Evolutionary conservation across 2,329 filamentous ascomycete genomes (phyloP), one percentile per base, ranked within the genome.

Genomic region (Parascedosporium putredinis): DNA sequence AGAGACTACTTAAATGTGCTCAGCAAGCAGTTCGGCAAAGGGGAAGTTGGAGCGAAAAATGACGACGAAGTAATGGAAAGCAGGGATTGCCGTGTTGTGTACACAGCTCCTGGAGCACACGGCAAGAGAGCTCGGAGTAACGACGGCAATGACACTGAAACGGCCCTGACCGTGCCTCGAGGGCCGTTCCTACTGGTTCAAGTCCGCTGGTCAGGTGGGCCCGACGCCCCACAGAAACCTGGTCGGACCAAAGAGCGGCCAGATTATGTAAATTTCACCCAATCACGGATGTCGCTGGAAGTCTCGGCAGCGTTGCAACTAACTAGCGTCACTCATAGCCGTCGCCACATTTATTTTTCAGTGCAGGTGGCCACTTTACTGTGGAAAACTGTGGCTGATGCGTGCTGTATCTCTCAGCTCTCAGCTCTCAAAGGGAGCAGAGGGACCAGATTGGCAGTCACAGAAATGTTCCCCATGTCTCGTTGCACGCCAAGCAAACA

Each of bases 11-110:
- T 20, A 22, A 18, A 38, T 18, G 31, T 38, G 8, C 38, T n/a
- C 12, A 40, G 33, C 8, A 48, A 48, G 22, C 23, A 22, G 16
- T 18, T 38, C 16, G 16, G 33, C 46, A 38, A 27, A 40, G 33
- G 45, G 38, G 38, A 42, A 22, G 38, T 20, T 47, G 49, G 46
- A 54, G 47, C 42, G 56, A 54, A 50, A 55, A 52, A 54, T 55
- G 47, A 60, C 60, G 59, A 61, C 58, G 57, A 40, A 38, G 23
- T 16, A 29, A 9, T 38, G 27, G 42, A 40, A 31, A 31, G 27
- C 27, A 31, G 27, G 27, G 27, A 42, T 42, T 12, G n/a, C n/a
- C 23, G 38, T 42, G 23, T 20, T 42, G 38, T 42, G 38, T 42
- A 42, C 38, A 42, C 16, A 20, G 12, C 33, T 44, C 38, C 36